Base-by-base conservation (phyloP, 305 asterid species). In the Stenogyne calaminthoides region DNA sequence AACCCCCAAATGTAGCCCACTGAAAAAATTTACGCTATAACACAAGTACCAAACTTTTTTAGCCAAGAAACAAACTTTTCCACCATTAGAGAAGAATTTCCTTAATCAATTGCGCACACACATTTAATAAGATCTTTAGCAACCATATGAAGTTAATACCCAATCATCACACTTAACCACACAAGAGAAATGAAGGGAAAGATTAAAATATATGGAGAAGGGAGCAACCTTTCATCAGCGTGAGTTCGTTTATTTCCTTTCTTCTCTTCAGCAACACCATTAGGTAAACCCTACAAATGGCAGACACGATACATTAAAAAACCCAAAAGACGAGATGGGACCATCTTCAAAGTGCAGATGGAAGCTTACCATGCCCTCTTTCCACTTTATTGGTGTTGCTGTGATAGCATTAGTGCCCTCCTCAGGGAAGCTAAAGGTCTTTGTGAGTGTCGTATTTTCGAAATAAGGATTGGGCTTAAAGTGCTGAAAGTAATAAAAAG, bases 321-420 rank as follows among this genome's bases (percentile, higher is more conserved):
- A n/a, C n/a, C 42, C 47, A 55, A 29, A 57, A 72, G 55, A 72
- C 55, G 68, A 56, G 47, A 71, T 20, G 5, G 25, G 8, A 19
- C 27, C 47, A 18, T 27, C 9, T 42, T 69, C 60, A 29, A 78
- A 42, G 37, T 66, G 59, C 29, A 60, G 9, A 11, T 16, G 58
- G 72, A 62, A 72, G 40, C 90, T 82, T 81, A 94, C 98, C 94
- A 78, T 85, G 86, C 95, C 97, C 74, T 92, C 95, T 83, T 86
- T 95, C 99, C 99, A 95, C 74, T 85, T 89, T 42, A 95, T 95
- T 39, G 91, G 61, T 58, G 99, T 90, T 52, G 96, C 91, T 47
- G 91, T 85, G 78, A 92, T 82, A 74, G 88, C 88, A 5, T 91
- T 88, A 6, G 92, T 73, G 47, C 97, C 99, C 75, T 92, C 98